Percentiles rank a stretch among this genome's conserved stretches.
phyloP scores from a whole-genome alignment of 2,329 filamentous ascomycete genomes.

The Arthrobotrys pseudoclavata region DNA sequence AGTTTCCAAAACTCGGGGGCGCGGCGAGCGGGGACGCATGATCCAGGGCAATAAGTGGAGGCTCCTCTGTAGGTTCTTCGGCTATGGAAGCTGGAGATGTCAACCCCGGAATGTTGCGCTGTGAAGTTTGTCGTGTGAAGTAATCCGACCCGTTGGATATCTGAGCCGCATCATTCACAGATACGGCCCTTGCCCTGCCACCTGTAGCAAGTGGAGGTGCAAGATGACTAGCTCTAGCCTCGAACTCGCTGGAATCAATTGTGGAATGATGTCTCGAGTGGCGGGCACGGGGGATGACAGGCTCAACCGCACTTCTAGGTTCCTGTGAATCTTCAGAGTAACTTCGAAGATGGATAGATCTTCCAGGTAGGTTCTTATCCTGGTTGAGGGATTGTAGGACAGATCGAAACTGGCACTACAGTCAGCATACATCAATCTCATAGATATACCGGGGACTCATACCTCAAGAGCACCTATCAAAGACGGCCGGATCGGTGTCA shows the following conservation, averaged over 20 bases:
- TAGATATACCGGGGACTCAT: constrained; percentile 5
- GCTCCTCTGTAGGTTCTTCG: constrained; percentile 20
- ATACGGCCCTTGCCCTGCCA: constrained; percentile 71
- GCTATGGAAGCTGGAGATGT: constrained; percentile 6
- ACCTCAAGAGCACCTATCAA: constrained; percentile 87
- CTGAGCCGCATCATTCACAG: constrained; percentile 71
- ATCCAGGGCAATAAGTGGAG: constrained; percentile 40
- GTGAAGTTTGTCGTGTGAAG: constrained; percentile 30
- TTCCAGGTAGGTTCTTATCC: constrained; percentile 78
- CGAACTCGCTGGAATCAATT: constrained; percentile 40
- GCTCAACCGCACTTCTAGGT: constrained; percentile 66
- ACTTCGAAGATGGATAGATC: constrained; percentile 77
- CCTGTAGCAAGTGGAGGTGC: constrained; percentile 62
- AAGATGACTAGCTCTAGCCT: constrained; percentile 27
- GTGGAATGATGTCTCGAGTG: constrained; percentile 65
- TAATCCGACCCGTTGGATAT: constrained; percentile 46
- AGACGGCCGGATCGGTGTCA: constrained; percentile 88
- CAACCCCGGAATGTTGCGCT: constrained; percentile 4
- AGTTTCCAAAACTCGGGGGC: constrained; percentile 28
- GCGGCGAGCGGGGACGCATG: constrained; percentile 31
- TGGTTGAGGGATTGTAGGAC: constrained; percentile 88
- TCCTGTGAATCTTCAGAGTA: constrained; percentile 74
- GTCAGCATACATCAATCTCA: constrained; percentile 14
- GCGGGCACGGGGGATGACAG: constrained; percentile 65
- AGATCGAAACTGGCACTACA: constrained; percentile 76